phyloP scores from a whole-genome alignment of 495 filamentous ascomycete species.

The Podospora didyma region DNA sequence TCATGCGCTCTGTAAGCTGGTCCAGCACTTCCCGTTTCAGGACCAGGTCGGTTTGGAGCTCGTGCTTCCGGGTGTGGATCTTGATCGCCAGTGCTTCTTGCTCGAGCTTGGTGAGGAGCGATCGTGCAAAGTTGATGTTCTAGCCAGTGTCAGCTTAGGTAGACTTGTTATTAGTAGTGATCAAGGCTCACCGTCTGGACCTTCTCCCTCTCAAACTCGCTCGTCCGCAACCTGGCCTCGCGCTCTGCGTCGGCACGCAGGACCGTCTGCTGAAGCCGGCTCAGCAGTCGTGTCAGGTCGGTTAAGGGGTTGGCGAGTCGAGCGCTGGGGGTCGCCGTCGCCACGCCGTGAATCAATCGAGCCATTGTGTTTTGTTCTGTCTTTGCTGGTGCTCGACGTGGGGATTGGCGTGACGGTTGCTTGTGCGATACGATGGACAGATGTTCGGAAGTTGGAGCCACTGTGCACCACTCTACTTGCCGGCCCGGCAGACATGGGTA shows the following conservation, averaged over 20 bases:
- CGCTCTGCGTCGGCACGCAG: constrained; percentile 61
- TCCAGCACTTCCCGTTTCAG: constrained; percentile 58
- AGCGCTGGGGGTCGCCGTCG: constrained; percentile 5
- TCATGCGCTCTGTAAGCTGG: constrained; percentile 56
- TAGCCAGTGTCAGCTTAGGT: constrained; percentile 22
- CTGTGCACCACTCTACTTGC: no score
- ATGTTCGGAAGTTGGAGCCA: not conserved
- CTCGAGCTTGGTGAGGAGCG: constrained; percentile 71
- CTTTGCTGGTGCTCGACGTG: not conserved
- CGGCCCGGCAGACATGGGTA: no score
- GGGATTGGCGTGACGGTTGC: not conserved
- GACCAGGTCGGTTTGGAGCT: constrained; percentile 62
- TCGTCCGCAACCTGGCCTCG: constrained; percentile 51
- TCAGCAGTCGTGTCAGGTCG: constrained; percentile 69
- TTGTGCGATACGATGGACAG: not conserved
- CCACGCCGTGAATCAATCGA: constrained; percentile 20
- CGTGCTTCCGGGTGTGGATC: constrained; percentile 59
- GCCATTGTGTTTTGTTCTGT: constrained; percentile 17
- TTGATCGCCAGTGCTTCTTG: constrained; percentile 65
- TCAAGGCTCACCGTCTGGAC: constrained; percentile 54
- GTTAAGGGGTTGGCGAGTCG: constrained; percentile 30
- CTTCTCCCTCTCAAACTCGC: constrained; percentile 67
- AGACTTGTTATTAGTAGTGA: not conserved
- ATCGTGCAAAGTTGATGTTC: constrained; percentile 79
- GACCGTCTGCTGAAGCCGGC: constrained; percentile 68